These are phyloP conservation scores for Annulohypoxylon nitens DNA, from an alignment of 495 filamentous ascomycete species.

Conservation along the genomic window DNA sequence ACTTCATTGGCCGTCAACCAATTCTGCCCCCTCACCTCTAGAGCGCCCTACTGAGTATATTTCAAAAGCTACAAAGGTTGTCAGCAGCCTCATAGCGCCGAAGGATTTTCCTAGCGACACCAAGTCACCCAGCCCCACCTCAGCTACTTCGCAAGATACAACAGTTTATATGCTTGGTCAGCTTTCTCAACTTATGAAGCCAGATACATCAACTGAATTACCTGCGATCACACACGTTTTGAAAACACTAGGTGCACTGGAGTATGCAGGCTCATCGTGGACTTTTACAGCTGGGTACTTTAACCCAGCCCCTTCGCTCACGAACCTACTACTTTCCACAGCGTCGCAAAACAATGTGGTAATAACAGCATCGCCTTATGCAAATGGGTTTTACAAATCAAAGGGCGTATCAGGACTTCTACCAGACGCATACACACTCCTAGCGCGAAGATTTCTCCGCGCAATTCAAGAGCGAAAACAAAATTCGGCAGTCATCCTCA, in stretches of 20 bases:
- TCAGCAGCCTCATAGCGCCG: constrained; percentile 72
- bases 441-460: constrained; percentile 84
- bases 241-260: constrained; percentile 68
- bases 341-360: constrained; percentile 77
- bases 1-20: constrained; percentile 82
- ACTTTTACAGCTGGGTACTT: constrained; percentile 98
- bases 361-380: constrained; percentile 92
- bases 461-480: constrained; percentile 71
- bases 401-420: constrained; percentile 89
- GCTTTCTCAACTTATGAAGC: constrained; percentile 83
- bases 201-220: constrained; percentile 88
- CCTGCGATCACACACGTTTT: constrained; percentile 82
- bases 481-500: constrained; percentile 73
- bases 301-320: constrained; percentile 89
- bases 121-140: constrained; percentile 26
- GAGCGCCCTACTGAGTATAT: constrained; percentile 76
- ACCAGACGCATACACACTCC: constrained; percentile 89
- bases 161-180: constrained; percentile 88
- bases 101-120: constrained; percentile 33
- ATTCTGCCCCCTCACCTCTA: constrained; percentile 78
- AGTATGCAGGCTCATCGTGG: constrained; percentile 79
- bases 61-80: constrained; percentile 70
- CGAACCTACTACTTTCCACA: constrained; percentile 80
- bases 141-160: constrained; percentile 65
- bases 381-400: constrained; percentile 96